A percentile compares a stretch with the other conserved stretches of the same genome.
Conservation (phyloP, 2,329 filamentous ascomycete species). For the Aspergillus sp. region DNA sequence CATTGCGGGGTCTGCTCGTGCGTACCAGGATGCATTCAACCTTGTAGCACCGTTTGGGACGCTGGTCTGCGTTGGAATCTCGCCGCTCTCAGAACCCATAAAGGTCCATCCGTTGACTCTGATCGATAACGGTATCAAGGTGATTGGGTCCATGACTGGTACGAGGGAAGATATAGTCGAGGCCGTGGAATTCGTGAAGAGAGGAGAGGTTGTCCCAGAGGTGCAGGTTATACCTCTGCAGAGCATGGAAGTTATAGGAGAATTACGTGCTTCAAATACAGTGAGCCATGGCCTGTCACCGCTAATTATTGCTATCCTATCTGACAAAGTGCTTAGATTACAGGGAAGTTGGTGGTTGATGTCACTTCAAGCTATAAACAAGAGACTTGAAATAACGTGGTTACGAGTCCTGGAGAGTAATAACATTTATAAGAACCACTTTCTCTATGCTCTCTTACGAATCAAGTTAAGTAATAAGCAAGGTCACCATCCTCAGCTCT, state of each 20-base stretch:
- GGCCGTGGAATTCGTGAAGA: not conserved
- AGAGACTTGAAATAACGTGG: no score
- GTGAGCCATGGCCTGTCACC: no score
- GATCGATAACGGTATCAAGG: not conserved
- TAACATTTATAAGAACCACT: no score
- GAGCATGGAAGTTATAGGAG: no score
- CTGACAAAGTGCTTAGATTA: no score
- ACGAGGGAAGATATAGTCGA: not conserved
- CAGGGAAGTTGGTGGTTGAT: no score
- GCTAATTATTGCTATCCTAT: no score
- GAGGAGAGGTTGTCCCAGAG: not conserved
- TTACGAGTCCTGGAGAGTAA: no score
- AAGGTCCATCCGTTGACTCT: not conserved
- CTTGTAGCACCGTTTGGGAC: not conserved
- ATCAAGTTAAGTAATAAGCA: slow-evolving; percentile 8
- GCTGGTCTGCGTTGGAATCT: not conserved
- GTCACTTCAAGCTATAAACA: no score
- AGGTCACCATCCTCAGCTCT: slow-evolving; percentile 7
- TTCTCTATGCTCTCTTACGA: no score
- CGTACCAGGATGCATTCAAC: not conserved
- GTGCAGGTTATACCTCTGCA: not conserved
- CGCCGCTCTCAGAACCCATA: not conserved
- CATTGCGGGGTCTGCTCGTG: not conserved
- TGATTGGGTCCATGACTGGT: not conserved
- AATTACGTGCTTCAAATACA: no score